These are phyloP conservation scores for Solanum hybrid DNA, from an alignment of 305 asterid genomes.

Conservation along the genomic window DNA sequence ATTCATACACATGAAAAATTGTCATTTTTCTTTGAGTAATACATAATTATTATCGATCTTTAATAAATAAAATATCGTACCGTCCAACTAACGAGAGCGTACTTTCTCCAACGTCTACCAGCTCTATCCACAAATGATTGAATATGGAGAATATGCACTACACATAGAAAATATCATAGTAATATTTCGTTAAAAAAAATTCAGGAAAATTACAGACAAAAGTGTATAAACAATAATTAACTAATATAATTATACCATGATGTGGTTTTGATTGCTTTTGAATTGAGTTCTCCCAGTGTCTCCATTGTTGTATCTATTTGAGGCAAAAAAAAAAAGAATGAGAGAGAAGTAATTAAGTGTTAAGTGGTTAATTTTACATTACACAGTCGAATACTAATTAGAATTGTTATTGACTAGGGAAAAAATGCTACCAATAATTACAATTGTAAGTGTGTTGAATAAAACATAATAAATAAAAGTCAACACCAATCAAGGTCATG, in stretches of 20 bases:
- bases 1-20: not conserved
- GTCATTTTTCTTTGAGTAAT: not conserved
- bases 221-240: not conserved
- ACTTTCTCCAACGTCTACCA: slow-evolving; percentile 65
- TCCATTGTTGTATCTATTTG: slow-evolving; percentile 58
- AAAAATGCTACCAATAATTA: not conserved
- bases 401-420: not conserved
- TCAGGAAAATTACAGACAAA: not conserved
- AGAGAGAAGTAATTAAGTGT: not conserved
- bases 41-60: not conserved
- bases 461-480: too few species aligned
- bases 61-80: slow-evolving; percentile 27
- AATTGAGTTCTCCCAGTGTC: slow-evolving; percentile 61
- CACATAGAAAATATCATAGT: not conserved
- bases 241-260: slow-evolving; percentile 22
- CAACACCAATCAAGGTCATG: too few species aligned
- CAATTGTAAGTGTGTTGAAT: not conserved
- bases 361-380: not conserved
- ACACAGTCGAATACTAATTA: not conserved
- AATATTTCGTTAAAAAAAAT: not conserved
- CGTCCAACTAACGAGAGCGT: slow-evolving; percentile 48
- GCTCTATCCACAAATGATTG: slow-evolving; percentile 42
- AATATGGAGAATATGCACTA: slow-evolving; percentile 18
- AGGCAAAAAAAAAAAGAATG: not conserved
- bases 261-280: slow-evolving; percentile 18